phyloP scores from a whole-genome alignment of 1,139 yeast species.

The Suhomyces wounanorum region DNA sequence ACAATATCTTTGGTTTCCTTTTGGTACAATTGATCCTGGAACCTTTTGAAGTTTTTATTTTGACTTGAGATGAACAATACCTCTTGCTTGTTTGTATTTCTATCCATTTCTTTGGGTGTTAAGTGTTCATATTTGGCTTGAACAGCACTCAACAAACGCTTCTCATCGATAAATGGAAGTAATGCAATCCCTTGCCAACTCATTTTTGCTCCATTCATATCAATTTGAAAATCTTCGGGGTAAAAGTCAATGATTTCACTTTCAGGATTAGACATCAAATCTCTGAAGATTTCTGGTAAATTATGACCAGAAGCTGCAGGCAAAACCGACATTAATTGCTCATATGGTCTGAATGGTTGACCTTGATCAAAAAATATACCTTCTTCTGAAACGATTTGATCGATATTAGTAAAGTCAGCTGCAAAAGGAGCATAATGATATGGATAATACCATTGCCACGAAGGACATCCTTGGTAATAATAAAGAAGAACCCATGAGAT shows the following conservation, averaged over 20 bases:
- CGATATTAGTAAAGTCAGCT: slow-evolving; percentile 68
- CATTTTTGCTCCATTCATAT: slow-evolving; percentile 94
- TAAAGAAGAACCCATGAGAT: slow-evolving; percentile 92
- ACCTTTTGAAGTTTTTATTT: slow-evolving; percentile 49
- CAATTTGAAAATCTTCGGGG: slow-evolving; percentile 85
- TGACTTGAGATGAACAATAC: slow-evolving; percentile 60
- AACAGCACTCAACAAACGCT: slow-evolving; percentile 67
- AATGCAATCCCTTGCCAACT: slow-evolving; percentile 95
- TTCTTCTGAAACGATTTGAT: slow-evolving; percentile 47
- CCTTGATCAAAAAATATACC: slow-evolving; percentile 69
- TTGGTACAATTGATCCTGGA: slow-evolving; percentile 35
- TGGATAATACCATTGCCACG: slow-evolving; percentile 98
- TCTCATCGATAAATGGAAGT: slow-evolving; percentile 86
- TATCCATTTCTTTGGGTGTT: slow-evolving; percentile 64
- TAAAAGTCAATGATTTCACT: slow-evolving; percentile 91
- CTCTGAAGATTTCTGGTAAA: slow-evolving; percentile 80
- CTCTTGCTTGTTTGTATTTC: slow-evolving; percentile 70
- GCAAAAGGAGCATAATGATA: slow-evolving; percentile 99
- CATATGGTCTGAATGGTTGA: slow-evolving; percentile 87
- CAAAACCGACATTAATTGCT: slow-evolving; percentile 94
- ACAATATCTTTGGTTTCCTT: slow-evolving; percentile 29
- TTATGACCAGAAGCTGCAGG: slow-evolving; percentile 97
- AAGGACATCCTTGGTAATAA: slow-evolving; percentile 96
- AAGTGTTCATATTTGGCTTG: slow-evolving; percentile 62
- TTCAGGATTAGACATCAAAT: slow-evolving; percentile 75